A percentile compares a stretch with the other conserved stretches of the same genome.
These are phyloP conservation scores for Phylloporus arenicola DNA, from an alignment of 768 basidiomycete genomes.

Conservation along the genomic window DNA sequence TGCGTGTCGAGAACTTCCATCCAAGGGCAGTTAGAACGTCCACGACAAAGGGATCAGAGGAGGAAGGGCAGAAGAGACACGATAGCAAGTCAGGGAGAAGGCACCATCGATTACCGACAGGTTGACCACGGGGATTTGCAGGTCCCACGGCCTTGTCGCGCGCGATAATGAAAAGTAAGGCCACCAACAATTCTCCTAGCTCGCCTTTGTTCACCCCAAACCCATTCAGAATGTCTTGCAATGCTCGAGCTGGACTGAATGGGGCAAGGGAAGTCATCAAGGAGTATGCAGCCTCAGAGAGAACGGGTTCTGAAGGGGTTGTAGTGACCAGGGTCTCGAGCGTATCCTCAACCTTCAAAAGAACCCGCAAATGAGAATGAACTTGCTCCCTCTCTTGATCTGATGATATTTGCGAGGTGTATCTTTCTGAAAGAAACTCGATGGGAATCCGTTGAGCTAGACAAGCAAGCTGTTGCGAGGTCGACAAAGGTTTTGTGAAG, in stretches of 20 bases:
- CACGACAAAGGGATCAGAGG: not conserved
- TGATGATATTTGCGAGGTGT: not conserved
- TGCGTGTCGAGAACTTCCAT: not conserved
- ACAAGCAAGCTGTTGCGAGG: not conserved
- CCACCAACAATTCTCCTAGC: no score
- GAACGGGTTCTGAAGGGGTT: not conserved
- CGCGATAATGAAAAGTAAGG: no score
- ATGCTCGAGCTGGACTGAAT: no score
- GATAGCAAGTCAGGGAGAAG: no score
- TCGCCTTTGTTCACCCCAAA: no score
- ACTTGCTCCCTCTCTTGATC: not conserved
- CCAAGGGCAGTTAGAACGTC: not conserved
- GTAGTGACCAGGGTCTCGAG: not conserved
- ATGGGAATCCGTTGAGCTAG: not conserved
- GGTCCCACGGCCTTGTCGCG: no score
- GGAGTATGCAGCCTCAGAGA: not conserved
- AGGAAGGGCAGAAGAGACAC: no score
- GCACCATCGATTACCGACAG: not conserved
- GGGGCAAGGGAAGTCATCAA: not conserved
- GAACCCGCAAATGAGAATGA: not conserved
- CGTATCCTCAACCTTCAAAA: not conserved
- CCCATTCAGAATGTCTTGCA: not conserved
- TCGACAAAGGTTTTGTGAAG: not conserved
- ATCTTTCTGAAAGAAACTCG: no score
- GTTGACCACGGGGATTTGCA: not conserved